Conservation (phyloP, 768 basidiomycete species). For the Trametes cubensis region DNA sequence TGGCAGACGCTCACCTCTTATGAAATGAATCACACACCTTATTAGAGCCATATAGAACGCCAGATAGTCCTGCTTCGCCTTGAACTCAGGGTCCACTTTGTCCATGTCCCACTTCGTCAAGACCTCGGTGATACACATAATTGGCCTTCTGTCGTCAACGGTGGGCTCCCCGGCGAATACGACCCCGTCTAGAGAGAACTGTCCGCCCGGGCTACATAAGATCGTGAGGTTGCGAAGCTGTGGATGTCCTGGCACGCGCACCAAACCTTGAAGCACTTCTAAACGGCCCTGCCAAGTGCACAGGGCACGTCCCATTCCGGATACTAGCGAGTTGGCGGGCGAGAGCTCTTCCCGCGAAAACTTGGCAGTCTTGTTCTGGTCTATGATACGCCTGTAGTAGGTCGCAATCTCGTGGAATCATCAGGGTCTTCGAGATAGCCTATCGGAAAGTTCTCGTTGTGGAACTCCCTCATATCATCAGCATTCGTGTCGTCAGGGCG, state of each 20-base stretch:
- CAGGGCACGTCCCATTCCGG: too few relatives aligned
- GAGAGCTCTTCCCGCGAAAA: neutral
- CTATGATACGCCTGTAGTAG: neutral
- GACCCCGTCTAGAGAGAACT: neutral
- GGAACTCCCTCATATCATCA: neutral
- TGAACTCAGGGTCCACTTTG: neutral
- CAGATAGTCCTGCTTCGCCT: neutral
- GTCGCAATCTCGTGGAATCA: neutral
- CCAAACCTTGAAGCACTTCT: neutral
- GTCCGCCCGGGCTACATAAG: neutral
- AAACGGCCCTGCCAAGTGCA: neutral
- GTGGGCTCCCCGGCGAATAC: neutral
- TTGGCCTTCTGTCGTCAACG: neutral
- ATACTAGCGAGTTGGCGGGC: too few relatives aligned
- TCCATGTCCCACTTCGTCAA: neutral
- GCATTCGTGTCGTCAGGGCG: neutral
- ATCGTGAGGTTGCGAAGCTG: neutral
- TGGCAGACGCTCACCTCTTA: too few relatives aligned
- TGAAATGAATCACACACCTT: neutral
- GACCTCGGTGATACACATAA: neutral
- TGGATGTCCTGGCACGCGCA: neutral
- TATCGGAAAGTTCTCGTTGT: neutral
- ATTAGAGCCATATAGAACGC: neutral
- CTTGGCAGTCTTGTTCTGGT: too few relatives aligned
- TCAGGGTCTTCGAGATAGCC: neutral